Percentiles rank a stretch among this genome's conserved stretches.
Evolutionary conservation across 148 eudicot species (phyloP).

Genomic region (Vaccinium macrocarpon): DNA sequence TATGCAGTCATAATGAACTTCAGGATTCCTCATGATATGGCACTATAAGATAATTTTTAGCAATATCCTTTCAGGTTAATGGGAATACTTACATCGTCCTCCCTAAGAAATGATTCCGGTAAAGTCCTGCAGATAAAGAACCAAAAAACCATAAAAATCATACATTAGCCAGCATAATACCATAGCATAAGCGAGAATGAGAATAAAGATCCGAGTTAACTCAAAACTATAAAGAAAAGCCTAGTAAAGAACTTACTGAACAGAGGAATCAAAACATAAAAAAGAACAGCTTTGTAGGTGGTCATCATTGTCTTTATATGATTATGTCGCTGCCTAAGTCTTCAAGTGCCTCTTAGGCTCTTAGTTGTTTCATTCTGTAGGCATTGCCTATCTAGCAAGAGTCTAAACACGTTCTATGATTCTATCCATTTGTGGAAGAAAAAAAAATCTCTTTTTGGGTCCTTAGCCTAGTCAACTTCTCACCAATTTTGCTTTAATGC

Average conservation of each 20-base stretch:
- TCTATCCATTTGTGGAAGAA: not conserved
- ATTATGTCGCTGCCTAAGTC: not conserved
- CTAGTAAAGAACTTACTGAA: not conserved
- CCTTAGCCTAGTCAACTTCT: not conserved
- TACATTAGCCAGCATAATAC: not conserved
- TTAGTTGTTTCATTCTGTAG: not conserved
- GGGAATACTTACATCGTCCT: slow-evolving; percentile 74
- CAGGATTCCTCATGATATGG: not conserved
- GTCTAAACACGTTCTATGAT: not conserved
- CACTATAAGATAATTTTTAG: not conserved
- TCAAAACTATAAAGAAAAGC: not conserved
- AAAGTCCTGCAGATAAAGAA: slow-evolving; percentile 44
- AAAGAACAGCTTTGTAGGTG: not conserved
- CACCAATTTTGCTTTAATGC: not conserved
- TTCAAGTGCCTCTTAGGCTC: not conserved
- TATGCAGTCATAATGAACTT: slow-evolving; percentile 5
- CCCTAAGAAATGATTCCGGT: slow-evolving; percentile 67
- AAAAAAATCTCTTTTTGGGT: not conserved
- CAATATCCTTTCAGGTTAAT: not conserved
- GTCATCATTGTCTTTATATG: not conserved
- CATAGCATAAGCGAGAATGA: not conserved
- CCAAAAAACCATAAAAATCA: slow-evolving; percentile 9
- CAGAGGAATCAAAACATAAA: not conserved
- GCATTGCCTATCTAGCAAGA: not conserved
- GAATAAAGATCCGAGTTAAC: not conserved